These are phyloP conservation scores for Thielaviopsis cerberus DNA, from an alignment of 2,329 filamentous ascomycete species.

Conservation along the genomic window DNA sequence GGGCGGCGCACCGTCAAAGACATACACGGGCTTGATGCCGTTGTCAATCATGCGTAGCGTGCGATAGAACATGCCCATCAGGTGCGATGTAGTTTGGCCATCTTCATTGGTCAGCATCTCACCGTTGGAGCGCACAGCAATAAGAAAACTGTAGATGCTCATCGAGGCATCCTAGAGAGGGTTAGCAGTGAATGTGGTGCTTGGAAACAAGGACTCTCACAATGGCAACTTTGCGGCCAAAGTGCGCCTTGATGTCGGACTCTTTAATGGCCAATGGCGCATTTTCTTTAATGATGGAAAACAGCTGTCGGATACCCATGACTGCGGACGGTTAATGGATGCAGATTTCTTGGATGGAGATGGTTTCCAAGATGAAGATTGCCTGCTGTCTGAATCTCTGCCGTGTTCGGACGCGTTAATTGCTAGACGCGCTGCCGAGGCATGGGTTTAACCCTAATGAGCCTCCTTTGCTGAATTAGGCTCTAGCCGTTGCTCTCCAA, in stretches of 20 bases:
- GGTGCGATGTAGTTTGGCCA: constrained; percentile 89
- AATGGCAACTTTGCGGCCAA: constrained; percentile 94
- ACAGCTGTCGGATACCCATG: constrained; percentile 56
- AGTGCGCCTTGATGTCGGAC: constrained; percentile 97
- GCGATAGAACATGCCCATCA: constrained; percentile 99
- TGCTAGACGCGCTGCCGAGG: too few relatives aligned
- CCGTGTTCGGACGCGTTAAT: too few relatives aligned
- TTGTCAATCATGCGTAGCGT: constrained; percentile 97
- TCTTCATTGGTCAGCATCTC: constrained; percentile 90
- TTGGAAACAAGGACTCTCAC: constrained; percentile 33
- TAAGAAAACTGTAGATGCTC: constrained; percentile 97
- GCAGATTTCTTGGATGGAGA: too few relatives aligned
- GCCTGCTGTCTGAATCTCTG: too few relatives aligned
- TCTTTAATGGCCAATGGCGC: constrained; percentile 90
- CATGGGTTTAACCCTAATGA: too few relatives aligned
- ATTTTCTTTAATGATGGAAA: constrained; percentile 72
- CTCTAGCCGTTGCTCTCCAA: too few relatives aligned
- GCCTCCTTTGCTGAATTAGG: too few relatives aligned
- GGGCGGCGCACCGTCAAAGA: constrained; percentile 90
- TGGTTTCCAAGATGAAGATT: too few relatives aligned
- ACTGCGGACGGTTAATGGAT: too few relatives aligned
- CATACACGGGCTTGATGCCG: constrained; percentile 94
- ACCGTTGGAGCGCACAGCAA: constrained; percentile 89
- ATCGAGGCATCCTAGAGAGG: constrained; percentile 56
- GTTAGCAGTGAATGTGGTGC: neutral